These are phyloP conservation scores for Ichthyophonus hoferi DNA, from an alignment of 208 protist genomes.

Conservation along the genomic window DNA sequence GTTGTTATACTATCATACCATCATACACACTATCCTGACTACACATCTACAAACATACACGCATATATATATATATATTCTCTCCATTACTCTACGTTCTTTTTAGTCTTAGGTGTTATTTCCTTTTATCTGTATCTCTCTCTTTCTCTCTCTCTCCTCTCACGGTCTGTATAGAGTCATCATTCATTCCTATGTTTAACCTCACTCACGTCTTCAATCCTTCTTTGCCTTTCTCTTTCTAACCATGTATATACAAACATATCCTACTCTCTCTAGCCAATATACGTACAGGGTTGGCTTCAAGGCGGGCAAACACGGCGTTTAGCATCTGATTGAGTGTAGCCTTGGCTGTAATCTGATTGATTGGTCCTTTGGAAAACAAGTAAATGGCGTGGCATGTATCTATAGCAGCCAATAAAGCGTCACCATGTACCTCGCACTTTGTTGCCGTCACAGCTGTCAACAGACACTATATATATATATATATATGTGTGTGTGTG, in stretches of 20 bases:
- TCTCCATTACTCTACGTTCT: too few relatives aligned
- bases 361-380: constrained; percentile 7
- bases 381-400: constrained; percentile 62
- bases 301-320: constrained; percentile 48
- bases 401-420: constrained; percentile 54
- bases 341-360: constrained; percentile 48
- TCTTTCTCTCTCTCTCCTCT: too few relatives aligned
- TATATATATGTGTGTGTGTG: not conserved
- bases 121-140: too few relatives aligned
- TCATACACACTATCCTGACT: too few relatives aligned
- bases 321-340: constrained; percentile 56
- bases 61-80: too few relatives aligned
- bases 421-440: constrained; percentile 62
- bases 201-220: too few relatives aligned
- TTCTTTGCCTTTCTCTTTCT: too few relatives aligned
- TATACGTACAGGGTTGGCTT: not conserved
- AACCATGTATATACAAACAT: not conserved
- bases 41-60: too few relatives aligned
- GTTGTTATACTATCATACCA: too few relatives aligned
- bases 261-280: not conserved
- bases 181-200: too few relatives aligned
- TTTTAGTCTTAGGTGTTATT: too few relatives aligned
- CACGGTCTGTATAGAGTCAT: too few relatives aligned
- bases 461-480: constrained; percentile 51
- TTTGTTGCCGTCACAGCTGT: constrained; percentile 57